phyloP scores from a whole-genome alignment of 179 eudicot species.

The Gypsophila paniculata region DNA sequence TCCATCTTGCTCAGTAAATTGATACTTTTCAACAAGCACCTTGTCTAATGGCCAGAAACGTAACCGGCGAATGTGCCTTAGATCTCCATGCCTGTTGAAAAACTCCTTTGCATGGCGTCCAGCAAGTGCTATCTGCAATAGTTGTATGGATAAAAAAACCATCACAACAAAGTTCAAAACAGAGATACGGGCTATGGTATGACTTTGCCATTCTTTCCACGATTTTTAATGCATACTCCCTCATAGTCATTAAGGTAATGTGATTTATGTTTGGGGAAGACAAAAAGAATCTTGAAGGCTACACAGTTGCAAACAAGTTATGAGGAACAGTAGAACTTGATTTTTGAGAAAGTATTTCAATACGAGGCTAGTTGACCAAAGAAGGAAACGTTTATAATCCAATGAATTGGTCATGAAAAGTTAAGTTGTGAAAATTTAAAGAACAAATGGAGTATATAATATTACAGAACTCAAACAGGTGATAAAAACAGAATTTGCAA shows the following conservation, averaged over 20 bases:
- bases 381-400: not conserved
- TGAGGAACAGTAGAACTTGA: not conserved
- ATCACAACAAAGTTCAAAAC: constrained; percentile 2
- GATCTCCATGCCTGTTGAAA: constrained; percentile 65
- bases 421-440: no score
- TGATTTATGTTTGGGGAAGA: no score
- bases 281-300: no score
- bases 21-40: constrained; percentile 73
- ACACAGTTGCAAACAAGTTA: no score
- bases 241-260: no score
- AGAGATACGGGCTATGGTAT: not conserved
- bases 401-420: not conserved
- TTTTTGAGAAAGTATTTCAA: not conserved
- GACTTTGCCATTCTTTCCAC: not conserved
- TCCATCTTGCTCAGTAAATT: constrained; percentile 69
- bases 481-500: not conserved
- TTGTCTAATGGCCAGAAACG: constrained; percentile 76
- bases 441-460: not conserved
- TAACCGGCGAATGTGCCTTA: constrained; percentile 67
- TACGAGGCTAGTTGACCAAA: not conserved
- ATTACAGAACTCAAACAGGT: constrained; percentile 1
- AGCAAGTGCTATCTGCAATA: constrained; percentile 58
- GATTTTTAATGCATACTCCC: no score
- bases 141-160: not conserved
- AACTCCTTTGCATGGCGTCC: constrained; percentile 71